Conservation (phyloP, 306 rosid species). For the Dalbergia oliveri region DNA sequence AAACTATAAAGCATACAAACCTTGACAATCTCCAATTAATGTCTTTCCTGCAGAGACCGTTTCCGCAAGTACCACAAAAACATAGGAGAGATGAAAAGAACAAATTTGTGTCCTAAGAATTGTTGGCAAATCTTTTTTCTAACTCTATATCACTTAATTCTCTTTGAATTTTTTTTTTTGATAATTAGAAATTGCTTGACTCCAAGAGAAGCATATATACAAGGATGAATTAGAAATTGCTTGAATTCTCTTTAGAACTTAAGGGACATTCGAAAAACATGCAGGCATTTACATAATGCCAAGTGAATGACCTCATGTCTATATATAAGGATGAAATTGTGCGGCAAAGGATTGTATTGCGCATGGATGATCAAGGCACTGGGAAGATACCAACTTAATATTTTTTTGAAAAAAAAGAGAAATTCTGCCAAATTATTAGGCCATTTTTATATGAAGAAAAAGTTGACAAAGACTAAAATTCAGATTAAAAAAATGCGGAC, state of each 20-base stretch:
- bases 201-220: too few species aligned
- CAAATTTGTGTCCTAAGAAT: neutral
- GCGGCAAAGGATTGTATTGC: neutral
- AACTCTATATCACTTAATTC: neutral
- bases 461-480: conserved; percentile 7
- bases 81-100: conserved; percentile 12
- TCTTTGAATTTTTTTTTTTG: neutral
- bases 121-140: conserved; percentile 3
- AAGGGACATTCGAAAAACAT: neutral
- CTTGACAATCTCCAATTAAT: conserved; percentile 8
- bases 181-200: too few species aligned
- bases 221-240: too few species aligned
- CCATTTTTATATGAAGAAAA: neutral
- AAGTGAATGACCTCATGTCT: conserved; percentile 27
- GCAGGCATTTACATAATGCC: neutral
- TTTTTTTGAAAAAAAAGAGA: neutral
- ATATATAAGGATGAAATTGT: neutral
- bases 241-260: conserved; percentile 18
- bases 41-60: neutral
- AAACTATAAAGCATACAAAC: neutral
- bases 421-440: neutral
- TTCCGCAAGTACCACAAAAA: neutral
- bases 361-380: neutral
- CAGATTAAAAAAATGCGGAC: conserved; percentile 13
- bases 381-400: neutral